These are phyloP conservation scores for Thielaviopsis ethacetica DNA, from an alignment of 2,329 filamentous ascomycete species.

Conservation along the genomic window DNA sequence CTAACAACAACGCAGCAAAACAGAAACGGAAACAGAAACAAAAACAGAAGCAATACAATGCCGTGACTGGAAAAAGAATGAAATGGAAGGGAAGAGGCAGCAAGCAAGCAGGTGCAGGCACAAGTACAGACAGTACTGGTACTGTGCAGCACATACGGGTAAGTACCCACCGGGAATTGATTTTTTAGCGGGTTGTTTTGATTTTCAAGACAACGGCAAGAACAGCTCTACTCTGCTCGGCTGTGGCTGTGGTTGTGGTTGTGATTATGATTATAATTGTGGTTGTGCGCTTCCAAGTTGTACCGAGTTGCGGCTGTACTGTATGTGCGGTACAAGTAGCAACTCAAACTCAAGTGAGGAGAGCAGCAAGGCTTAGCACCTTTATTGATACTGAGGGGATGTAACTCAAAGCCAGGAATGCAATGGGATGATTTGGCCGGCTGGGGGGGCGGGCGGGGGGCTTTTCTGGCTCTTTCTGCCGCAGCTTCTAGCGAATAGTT, in stretches of 20 bases:
- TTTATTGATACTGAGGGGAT: neutral
- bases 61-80: too few relatives aligned
- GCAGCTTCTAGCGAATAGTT: neutral
- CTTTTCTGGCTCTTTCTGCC: neutral
- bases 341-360: neutral
- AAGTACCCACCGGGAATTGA: too few relatives aligned
- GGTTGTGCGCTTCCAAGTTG: neutral
- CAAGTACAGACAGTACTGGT: too few relatives aligned
- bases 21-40: too few relatives aligned
- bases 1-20: too few relatives aligned
- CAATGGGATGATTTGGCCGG: neutral
- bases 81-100: too few relatives aligned
- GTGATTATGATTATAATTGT: neutral
- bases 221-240: too few relatives aligned
- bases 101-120: too few relatives aligned
- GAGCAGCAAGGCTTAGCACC: conserved; percentile 1
- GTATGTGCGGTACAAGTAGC: too few relatives aligned
- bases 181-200: too few relatives aligned
- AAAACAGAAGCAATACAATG: too few relatives aligned
- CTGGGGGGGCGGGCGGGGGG: neutral
- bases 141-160: too few relatives aligned
- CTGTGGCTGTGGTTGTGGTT: neutral
- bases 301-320: neutral
- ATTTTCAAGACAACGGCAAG: neutral
- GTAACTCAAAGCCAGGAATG: neutral